Conservation (phyloP, 345 rosid species). For the Dipteronia dyeriana region DNA sequence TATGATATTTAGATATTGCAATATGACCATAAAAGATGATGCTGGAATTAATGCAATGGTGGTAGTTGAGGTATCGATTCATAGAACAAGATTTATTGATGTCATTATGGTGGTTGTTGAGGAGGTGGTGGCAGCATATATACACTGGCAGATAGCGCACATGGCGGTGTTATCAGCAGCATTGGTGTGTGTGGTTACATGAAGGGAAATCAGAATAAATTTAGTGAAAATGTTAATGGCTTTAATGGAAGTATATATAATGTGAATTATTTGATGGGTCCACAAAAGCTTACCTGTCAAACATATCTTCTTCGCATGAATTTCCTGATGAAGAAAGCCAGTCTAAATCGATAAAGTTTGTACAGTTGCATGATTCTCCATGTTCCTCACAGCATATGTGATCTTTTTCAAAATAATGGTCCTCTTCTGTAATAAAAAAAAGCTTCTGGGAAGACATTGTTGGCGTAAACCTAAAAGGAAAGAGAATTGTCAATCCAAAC, state of each 20-base stretch:
- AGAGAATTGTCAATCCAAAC: constrained; percentile 20
- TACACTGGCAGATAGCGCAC: background rate
- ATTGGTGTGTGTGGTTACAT: too few relatives aligned
- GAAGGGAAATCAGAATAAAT: too few relatives aligned
- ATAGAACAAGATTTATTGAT: too few relatives aligned
- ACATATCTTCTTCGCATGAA: constrained; percentile 75
- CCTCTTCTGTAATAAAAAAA: constrained; percentile 42
- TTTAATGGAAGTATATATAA: background rate
- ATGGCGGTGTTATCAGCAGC: background rate
- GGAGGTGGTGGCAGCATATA: background rate
- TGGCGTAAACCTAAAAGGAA: constrained; percentile 46
- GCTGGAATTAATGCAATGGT: background rate
- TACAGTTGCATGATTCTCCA: constrained; percentile 60
- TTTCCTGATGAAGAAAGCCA: constrained; percentile 93
- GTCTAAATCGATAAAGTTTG: constrained; percentile 72
- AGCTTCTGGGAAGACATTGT: constrained; percentile 33
- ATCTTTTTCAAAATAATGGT: constrained; percentile 44
- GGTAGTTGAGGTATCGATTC: background rate
- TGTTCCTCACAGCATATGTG: constrained; percentile 47
- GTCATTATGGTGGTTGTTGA: too few relatives aligned
- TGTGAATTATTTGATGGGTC: background rate
- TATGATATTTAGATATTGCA: background rate
- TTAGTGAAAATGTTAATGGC: background rate
- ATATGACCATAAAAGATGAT: background rate
- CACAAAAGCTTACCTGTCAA: constrained; percentile 58